These are phyloP conservation scores for Vanderwaltozyma tropicalis DNA, from an alignment of 805 yeast species.

Conservation along the genomic window DNA sequence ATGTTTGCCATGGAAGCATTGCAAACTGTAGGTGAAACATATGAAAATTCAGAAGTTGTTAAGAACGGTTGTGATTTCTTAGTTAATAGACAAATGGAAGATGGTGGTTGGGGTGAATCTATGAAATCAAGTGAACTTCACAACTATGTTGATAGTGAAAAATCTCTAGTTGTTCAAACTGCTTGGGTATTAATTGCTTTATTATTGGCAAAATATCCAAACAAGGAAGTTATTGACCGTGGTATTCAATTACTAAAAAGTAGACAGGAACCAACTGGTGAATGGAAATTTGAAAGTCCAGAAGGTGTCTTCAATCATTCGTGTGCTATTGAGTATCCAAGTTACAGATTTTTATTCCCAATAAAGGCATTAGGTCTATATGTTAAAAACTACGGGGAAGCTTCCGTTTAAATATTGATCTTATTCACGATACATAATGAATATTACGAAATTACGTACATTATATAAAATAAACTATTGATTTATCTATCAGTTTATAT, in stretches of 20 bases:
- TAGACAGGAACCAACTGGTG: constrained; percentile 67
- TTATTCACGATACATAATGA: too few relatives aligned
- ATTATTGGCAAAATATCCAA: constrained; percentile 71
- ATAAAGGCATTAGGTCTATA: constrained; percentile 87
- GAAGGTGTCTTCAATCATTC: constrained; percentile 97
- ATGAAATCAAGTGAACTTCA: constrained; percentile 83
- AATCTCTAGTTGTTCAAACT: constrained; percentile 75
- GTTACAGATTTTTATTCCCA: constrained; percentile 79
- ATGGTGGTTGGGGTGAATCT: constrained; percentile 98
- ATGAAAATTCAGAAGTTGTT: constrained; percentile 52
- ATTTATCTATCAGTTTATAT: constrained; percentile 29
- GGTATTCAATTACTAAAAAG: constrained; percentile 57
- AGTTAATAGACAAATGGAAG: constrained; percentile 59
- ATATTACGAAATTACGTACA: not conserved
- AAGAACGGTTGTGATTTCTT: constrained; percentile 77
- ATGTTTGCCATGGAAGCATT: constrained; percentile 97
- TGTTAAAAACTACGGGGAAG: constrained; percentile 5
- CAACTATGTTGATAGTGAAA: constrained; percentile 54
- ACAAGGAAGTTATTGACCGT: constrained; percentile 44
- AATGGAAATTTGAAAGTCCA: constrained; percentile 72
- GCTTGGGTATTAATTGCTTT: constrained; percentile 87
- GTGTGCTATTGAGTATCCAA: constrained; percentile 91
- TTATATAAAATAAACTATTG: constrained; percentile 5
- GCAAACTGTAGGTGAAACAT: constrained; percentile 52
- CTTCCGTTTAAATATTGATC: constrained; percentile 3